These are phyloP conservation scores for Yamadazyma pseudoaaseri DNA, from an alignment of 1,139 yeast genomes.

Conservation along the genomic window DNA sequence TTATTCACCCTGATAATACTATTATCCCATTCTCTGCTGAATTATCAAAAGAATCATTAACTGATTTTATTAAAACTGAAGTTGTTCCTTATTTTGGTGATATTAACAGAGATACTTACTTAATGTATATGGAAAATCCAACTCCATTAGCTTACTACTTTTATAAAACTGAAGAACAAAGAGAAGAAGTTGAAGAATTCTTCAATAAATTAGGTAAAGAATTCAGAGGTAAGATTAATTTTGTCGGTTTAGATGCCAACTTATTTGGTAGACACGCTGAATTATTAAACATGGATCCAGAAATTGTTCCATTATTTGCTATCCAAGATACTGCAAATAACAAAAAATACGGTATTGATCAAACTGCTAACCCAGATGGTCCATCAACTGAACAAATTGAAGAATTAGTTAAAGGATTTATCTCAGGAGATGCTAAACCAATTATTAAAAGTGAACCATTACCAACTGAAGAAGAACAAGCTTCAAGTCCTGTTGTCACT, in stretches of 20 bases:
- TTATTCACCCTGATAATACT: slow-evolving; percentile 38
- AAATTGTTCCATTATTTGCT: slow-evolving; percentile 86
- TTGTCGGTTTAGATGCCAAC: slow-evolving; percentile 84
- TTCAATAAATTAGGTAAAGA: slow-evolving; percentile 68
- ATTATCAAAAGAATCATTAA: slow-evolving; percentile 33
- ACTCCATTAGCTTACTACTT: slow-evolving; percentile 88
- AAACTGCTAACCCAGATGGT: slow-evolving; percentile 36
- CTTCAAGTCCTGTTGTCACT: slow-evolving; percentile 69
- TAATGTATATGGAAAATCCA: slow-evolving; percentile 67
- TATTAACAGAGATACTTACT: slow-evolving; percentile 78
- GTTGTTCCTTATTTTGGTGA: slow-evolving; percentile 89
- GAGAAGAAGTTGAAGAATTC: slow-evolving; percentile 49
- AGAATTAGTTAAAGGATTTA: slow-evolving; percentile 62
- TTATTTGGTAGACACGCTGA: slow-evolving; percentile 87
- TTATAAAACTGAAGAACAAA: slow-evolving; percentile 69
- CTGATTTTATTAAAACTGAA: slow-evolving; percentile 63
- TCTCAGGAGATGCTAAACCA: slow-evolving; percentile 66
- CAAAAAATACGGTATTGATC: slow-evolving; percentile 72
- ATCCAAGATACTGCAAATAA: slow-evolving; percentile 71
- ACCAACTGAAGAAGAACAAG: slow-evolving; percentile 66
- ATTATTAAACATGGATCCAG: slow-evolving; percentile 76
- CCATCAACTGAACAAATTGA: slow-evolving; percentile 45
- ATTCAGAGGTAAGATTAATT: slow-evolving; percentile 77
- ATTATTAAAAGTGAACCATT: slow-evolving; percentile 82
- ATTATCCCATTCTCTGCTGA: slow-evolving; percentile 27